These are phyloP conservation scores for Deinandra increscens DNA, from an alignment of 129 eudicot genomes.

Conservation along the genomic window DNA sequence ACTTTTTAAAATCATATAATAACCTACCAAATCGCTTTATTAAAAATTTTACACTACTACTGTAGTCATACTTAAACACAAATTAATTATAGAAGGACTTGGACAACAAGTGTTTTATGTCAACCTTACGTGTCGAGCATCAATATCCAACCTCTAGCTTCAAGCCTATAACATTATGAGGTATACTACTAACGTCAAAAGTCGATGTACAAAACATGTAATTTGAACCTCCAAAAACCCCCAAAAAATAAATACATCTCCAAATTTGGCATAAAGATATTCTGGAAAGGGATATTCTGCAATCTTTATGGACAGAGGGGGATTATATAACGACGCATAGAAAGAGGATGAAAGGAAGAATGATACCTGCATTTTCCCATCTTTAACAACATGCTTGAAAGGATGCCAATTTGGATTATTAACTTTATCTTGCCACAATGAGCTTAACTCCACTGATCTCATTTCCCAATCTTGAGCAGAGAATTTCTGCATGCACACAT, in stretches of 20 bases:
- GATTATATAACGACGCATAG: not conserved
- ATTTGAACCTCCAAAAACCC: not conserved
- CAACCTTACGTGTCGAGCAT: not conserved
- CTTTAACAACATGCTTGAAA: slow-evolving; percentile 42
- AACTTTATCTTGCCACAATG: slow-evolving; percentile 62
- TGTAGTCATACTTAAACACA: not conserved
- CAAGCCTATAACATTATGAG: not conserved
- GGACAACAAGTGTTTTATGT: not conserved
- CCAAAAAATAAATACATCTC: not conserved
- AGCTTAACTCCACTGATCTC: slow-evolving; percentile 45
- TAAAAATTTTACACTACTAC: not conserved
- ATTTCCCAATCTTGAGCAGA: slow-evolving; percentile 45
- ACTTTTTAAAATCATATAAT: not conserved
- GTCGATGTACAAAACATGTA: not conserved
- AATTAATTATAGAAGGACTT: not conserved
- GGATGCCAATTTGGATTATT: slow-evolving; percentile 62
- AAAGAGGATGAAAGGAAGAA: slow-evolving; percentile 2
- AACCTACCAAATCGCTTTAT: not conserved
- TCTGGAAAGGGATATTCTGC: not conserved
- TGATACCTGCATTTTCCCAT: slow-evolving; percentile 46
- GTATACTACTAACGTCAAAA: slow-evolving; percentile 1
- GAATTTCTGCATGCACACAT: slow-evolving; percentile 50
- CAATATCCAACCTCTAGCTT: not conserved
- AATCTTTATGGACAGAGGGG: slow-evolving; percentile 1
- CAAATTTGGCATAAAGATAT: not conserved